Evolutionary conservation across 306 rosid species (phyloP), one percentile per base, ranked within the genome.

Genomic region (Hippophae rhamnoides): DNA sequence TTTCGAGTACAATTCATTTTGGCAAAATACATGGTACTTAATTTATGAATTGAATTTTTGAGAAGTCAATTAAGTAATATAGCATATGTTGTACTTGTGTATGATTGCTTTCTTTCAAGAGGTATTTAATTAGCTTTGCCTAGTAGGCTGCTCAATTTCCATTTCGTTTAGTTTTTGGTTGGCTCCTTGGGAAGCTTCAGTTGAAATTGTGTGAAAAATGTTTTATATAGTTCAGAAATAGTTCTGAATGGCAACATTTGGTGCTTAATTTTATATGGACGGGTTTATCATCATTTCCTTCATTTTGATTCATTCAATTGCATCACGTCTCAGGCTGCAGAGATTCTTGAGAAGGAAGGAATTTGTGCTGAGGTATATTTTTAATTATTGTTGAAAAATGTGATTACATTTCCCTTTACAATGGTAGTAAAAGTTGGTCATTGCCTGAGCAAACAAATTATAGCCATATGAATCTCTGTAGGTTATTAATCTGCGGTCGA

Each of bases 401-500:
- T 31, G 38, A 2, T 31, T 31, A 31, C 38, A 31, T 31, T 31
- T 31, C 38, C 38, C 38, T 31, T 31, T 31, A 2, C 38, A 1
- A 1, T 31, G 38, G 38, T 2, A 31, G 38, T 31, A 31, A 31
- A 31, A 31, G 38, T 31, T 31, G 38, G 38, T 31, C 38, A 31
- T 31, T 31, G 38, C 2, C 38, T 31, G 3, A 2, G 23, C 3
- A 31, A 31, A 31, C 38, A 31, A 31, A 31, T 31, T 31, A 31
- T 31, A 31, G 38, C 38, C 4, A 31, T 31, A 2, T 31, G 38
- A 31, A 31, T 55, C 53, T 43, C 12, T 9, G 18, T 50, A 92
- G 99, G 85, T 93, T 53, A 84, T 93, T 65, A 93, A 93, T 66
- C 75, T 93, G 78, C 86, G 99, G 38, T 78, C 99, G 13, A 93